Percentiles rank a stretch among this genome's conserved stretches.
Conservation (phyloP, 768 basidiomycete species). For the Cubamyces lactineus region DNA sequence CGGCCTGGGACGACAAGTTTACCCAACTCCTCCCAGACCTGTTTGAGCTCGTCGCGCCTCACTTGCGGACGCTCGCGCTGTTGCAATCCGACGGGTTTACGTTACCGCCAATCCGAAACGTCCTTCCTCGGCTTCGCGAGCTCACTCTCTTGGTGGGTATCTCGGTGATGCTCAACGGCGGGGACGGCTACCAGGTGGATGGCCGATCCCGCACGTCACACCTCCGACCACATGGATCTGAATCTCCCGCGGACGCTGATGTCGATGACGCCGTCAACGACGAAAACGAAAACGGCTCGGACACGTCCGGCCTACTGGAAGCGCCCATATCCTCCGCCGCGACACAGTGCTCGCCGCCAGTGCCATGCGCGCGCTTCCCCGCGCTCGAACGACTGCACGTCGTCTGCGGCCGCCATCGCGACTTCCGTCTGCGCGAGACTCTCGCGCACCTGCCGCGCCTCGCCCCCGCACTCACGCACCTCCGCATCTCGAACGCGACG, state of each 20-base stretch:
- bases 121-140: conserved; percentile 19
- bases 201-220: conserved; percentile 3
- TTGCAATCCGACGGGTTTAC: conserved; percentile 19
- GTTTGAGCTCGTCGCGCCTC: conserved; percentile 11
- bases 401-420: conserved; percentile 23
- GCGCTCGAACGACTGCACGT: conserved; percentile 20
- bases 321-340: not conserved
- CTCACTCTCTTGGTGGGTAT: conserved; percentile 22
- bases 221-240: not conserved
- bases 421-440: conserved; percentile 18
- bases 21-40: conserved; percentile 10
- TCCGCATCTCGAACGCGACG: conserved; percentile 22
- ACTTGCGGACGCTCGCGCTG: conserved; percentile 20
- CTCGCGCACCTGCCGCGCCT: conserved; percentile 15
- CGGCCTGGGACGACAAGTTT: conserved; percentile 17
- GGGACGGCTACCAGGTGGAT: not conserved
- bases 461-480: conserved; percentile 22
- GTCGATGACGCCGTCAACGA: too few relatives aligned
- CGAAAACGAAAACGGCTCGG: too few relatives aligned
- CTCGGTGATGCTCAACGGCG: conserved; percentile 11
- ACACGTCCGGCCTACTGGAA: too few relatives aligned
- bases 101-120: conserved; percentile 8
- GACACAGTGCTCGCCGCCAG: not conserved
- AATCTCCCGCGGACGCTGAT: too few relatives aligned
- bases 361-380: conserved; percentile 14